Evolutionary conservation across 306 rosid genomes (phyloP), one percentile per base, ranked within the genome.

Genomic region (Castanea mollissima): DNA sequence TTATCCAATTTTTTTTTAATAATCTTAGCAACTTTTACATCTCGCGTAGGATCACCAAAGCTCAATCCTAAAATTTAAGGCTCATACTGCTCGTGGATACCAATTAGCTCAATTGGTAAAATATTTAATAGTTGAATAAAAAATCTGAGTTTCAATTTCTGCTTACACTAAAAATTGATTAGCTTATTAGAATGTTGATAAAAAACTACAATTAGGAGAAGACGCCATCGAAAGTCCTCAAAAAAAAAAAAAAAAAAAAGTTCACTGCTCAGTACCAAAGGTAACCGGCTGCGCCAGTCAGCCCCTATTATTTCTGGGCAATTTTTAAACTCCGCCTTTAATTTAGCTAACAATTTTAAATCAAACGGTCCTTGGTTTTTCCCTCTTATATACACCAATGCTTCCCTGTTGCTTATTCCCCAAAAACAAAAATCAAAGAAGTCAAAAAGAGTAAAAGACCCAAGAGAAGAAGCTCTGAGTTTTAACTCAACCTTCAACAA

Each of bases 181-280:
- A 3, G 3, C 7, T 0, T 38, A 7, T 38, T 38, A 0, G 0
- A 2, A 0, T 41, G 0, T 7, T 38, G 0, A 41, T 41, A 41
- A 41, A 41, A 0, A 41, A 0, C 0, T 8, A 41, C 0, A 0
- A 41, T 38, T 0, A 7, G 6, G 0, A 38, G 0, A 2, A 38
- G 2, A 38, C 0, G 0, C 0, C 0, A 38, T 6, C 6, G 1
- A 38, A 38, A 38, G 0, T 38, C 8, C 41, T 1, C 0, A 5
- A 5, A 35, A 5, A 35, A 5, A 6, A 5, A 35, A 1, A 6
- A 35, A 35, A 7, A 38, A 6, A 38, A 4, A 1, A 1, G 0
- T 3, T 41, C 46, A 41, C 46, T 8, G 12, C 46, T 41, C 11
- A 2, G 46, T 41, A 41, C 46, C 12, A 41, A 41, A 41, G 1